Percentiles rank a stretch among this genome's conserved stretches.
These are phyloP conservation scores for Pezicula rhizophila DNA, from an alignment of 2,329 filamentous ascomycete species.

Conservation along the genomic window DNA sequence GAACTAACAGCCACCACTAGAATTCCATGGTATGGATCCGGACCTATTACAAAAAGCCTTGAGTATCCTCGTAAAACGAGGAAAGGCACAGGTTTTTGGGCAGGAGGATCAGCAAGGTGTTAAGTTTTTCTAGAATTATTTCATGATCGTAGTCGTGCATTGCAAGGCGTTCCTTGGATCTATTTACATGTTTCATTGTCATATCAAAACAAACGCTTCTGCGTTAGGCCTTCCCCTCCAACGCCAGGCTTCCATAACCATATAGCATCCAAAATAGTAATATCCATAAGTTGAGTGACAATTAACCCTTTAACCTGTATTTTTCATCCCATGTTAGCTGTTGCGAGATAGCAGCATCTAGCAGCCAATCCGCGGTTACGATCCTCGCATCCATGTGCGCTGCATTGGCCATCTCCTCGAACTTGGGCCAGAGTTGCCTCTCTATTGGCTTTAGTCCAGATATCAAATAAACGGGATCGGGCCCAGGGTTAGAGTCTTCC, in stretches of 20 bases:
- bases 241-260: neutral
- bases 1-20: conserved; percentile 33
- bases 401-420: conserved; percentile 70
- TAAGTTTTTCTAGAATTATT: conserved; percentile 76
- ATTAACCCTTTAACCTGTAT: conserved; percentile 39
- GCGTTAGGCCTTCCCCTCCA: neutral
- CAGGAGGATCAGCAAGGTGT: conserved; percentile 82
- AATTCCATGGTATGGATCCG: conserved; percentile 83
- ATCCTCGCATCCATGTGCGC: conserved; percentile 76
- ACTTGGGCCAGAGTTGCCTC: conserved; percentile 70
- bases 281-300: conserved; percentile 2
- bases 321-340: conserved; percentile 61
- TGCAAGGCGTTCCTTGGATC: conserved; percentile 1
- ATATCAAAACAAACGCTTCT: neutral
- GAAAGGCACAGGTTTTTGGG: conserved; percentile 91
- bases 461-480: conserved; percentile 77
- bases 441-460: conserved; percentile 64
- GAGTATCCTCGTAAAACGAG: conserved; percentile 76
- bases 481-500: conserved; percentile 48
- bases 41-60: conserved; percentile 76
- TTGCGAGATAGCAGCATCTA: conserved; percentile 86
- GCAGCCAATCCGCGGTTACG: conserved; percentile 81
- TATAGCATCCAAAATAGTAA: neutral
- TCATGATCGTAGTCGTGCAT: neutral
- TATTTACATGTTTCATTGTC: neutral